Evolutionary conservation across 352 stramenopile genomes (phyloP).

Genomic region (Pythium myriotylum): DNA sequence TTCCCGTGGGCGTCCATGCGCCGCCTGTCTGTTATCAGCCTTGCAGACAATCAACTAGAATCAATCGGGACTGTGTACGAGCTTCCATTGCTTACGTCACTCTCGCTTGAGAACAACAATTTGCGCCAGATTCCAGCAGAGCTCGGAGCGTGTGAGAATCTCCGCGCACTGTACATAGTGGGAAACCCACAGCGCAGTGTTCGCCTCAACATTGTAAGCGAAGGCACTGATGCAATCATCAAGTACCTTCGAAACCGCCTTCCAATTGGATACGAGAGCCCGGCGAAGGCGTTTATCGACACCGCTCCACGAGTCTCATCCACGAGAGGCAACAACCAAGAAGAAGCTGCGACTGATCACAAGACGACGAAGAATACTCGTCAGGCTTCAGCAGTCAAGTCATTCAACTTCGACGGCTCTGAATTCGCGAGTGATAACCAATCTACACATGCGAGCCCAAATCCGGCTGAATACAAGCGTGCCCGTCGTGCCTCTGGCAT

Average conservation of each 20-base stretch:
- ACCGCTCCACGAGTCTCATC: slow-evolving; percentile 14
- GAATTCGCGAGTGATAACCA: slow-evolving; percentile 10
- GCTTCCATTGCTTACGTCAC: slow-evolving; percentile 56
- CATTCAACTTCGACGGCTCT: background rate
- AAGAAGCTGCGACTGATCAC: slow-evolving; percentile 3
- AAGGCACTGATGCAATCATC: slow-evolving; percentile 71
- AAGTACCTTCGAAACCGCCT: slow-evolving; percentile 72
- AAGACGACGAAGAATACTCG: slow-evolving; percentile 29
- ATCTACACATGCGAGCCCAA: slow-evolving; percentile 26
- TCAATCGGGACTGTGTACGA: slow-evolving; percentile 66
- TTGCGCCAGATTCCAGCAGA: slow-evolving; percentile 73
- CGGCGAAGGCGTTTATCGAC: slow-evolving; percentile 26
- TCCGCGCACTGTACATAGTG: slow-evolving; percentile 60
- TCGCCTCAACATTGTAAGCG: slow-evolving; percentile 61
- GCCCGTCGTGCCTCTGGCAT: slow-evolving; percentile 15
- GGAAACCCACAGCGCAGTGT: slow-evolving; percentile 83
- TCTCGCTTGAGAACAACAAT: slow-evolving; percentile 87
- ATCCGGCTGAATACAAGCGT: slow-evolving; percentile 36
- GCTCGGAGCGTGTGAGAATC: slow-evolving; percentile 56
- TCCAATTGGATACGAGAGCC: slow-evolving; percentile 28
- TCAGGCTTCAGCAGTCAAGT: slow-evolving; percentile 5
- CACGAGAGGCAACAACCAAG: slow-evolving; percentile 17
- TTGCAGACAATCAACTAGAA: slow-evolving; percentile 77
- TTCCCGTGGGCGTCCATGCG: slow-evolving; percentile 65
- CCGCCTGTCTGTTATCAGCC: slow-evolving; percentile 61